phyloP scores from a whole-genome alignment of 208 protist species.

The Angomonas deanei region DNA sequence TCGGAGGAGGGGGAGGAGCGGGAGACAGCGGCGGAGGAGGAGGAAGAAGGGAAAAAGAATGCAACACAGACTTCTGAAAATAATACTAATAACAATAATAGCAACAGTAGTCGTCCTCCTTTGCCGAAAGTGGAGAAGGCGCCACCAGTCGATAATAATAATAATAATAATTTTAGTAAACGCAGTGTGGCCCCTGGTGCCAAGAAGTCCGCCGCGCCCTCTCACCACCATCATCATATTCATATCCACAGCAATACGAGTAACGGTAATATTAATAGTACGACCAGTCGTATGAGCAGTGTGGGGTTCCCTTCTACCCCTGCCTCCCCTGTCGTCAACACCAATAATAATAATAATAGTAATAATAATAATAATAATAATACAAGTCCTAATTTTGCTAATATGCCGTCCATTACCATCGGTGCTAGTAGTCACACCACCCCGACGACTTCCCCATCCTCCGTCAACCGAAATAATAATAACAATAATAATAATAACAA shows the following conservation, averaged over 20 bases:
- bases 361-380: conserved; percentile 11
- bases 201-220: not conserved
- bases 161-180: too few relatives aligned
- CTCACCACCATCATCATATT: not conserved
- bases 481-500: conserved; percentile 13
- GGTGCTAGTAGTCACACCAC: not conserved
- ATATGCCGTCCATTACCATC: not conserved
- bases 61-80: too few relatives aligned
- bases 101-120: not conserved
- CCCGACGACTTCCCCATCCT: not conserved
- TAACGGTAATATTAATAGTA: too few relatives aligned
- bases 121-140: not conserved
- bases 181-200: not conserved
- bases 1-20: too few relatives aligned
- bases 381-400: not conserved
- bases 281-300: too few relatives aligned
- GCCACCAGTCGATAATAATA: not conserved
- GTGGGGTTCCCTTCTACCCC: not conserved
- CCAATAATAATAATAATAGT: not conserved
- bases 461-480: conserved; percentile 6
- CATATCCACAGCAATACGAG: not conserved
- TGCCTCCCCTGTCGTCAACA: not conserved
- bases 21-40: too few relatives aligned
- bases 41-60: too few relatives aligned
- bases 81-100: not conserved